These are phyloP conservation scores for Vitis rotundifolia DNA, from an alignment of 164 flowering plant genomes.

Conservation along the genomic window DNA sequence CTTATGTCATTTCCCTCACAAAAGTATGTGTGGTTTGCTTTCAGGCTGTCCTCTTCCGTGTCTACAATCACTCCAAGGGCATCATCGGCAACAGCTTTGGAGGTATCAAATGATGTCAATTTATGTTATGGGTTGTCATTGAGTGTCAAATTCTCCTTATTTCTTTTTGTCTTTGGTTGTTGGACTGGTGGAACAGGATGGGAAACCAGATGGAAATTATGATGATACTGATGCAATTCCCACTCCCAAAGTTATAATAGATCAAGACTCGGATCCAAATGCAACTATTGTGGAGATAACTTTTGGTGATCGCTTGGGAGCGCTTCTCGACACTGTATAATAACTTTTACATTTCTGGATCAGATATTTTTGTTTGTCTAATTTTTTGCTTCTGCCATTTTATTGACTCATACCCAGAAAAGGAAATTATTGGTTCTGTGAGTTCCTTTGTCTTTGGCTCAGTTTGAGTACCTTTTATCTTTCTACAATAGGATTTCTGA, in stretches of 20 bases:
- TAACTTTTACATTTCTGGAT: neutral
- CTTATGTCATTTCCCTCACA: too few species aligned
- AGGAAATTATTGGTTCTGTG: too few species aligned
- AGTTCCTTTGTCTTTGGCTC: neutral
- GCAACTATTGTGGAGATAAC: conserved; percentile 94
- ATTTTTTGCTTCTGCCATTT: too few species aligned
- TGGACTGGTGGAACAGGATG: conserved; percentile 1
- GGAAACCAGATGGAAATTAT: conserved; percentile 61
- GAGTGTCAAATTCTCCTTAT: neutral
- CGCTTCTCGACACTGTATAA: conserved; percentile 88
- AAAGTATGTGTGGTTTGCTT: conserved; percentile 7
- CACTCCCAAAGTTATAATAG: conserved; percentile 86
- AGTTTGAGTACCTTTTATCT: neutral
- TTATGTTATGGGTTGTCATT: neutral
- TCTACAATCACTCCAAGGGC: conserved; percentile 45
- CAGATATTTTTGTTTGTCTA: neutral
- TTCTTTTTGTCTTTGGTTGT: neutral
- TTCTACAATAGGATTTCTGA: neutral
- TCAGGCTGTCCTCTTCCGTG: conserved; percentile 47
- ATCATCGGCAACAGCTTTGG: conserved; percentile 61
- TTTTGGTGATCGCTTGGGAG: conserved; percentile 96
- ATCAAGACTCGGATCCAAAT: conserved; percentile 88
- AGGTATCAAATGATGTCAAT: conserved; percentile 45
- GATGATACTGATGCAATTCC: conserved; percentile 70
- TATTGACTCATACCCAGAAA: too few species aligned